Percentiles rank a stretch among this genome's conserved stretches.
phyloP scores from a whole-genome alignment of 768 basidiomycete genomes.

The Tylopilus vinaceipallidus region DNA sequence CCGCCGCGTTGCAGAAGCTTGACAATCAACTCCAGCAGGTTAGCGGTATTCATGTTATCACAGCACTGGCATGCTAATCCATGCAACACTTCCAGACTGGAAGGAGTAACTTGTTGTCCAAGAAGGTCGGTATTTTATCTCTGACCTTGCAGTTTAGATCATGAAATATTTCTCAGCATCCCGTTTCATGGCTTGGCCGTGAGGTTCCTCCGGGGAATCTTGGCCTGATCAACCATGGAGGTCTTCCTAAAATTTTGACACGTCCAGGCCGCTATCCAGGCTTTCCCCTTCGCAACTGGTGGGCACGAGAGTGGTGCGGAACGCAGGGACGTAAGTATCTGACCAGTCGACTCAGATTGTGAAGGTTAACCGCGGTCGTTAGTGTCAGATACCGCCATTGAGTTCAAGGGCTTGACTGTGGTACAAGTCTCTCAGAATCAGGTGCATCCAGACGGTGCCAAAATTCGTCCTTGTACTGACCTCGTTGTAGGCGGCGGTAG shows the following conservation, averaged over 20 bases:
- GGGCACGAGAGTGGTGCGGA: slow-evolving; percentile 74
- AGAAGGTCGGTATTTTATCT: slow-evolving; percentile 42
- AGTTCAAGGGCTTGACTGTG: slow-evolving; percentile 77
- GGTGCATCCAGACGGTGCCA: slow-evolving; percentile 25
- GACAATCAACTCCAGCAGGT: slow-evolving; percentile 55
- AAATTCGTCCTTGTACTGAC: background rate
- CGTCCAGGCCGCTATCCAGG: slow-evolving; percentile 76
- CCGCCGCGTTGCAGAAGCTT: slow-evolving; percentile 67
- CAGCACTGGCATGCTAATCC: slow-evolving; percentile 5
- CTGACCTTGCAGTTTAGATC: background rate
- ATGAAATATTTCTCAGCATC: slow-evolving; percentile 34
- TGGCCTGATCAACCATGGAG: slow-evolving; percentile 81
- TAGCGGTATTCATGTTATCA: background rate
- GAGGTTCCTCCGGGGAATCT: slow-evolving; percentile 71
- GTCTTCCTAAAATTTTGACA: slow-evolving; percentile 72
- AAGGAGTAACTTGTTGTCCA: slow-evolving; percentile 56
- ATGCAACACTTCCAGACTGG: slow-evolving; percentile 44
- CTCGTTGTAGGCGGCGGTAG: slow-evolving; percentile 50
- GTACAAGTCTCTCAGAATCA: slow-evolving; percentile 88
- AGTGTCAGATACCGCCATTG: slow-evolving; percentile 83
- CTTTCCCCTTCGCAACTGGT: slow-evolving; percentile 79
- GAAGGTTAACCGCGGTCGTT: background rate
- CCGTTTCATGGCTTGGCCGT: slow-evolving; percentile 66
- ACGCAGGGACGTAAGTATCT: slow-evolving; percentile 58
- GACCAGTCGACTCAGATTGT: background rate